Evolutionary conservation across 148 eudicot genomes (phyloP).

Genomic region (Cornus kousa): DNA sequence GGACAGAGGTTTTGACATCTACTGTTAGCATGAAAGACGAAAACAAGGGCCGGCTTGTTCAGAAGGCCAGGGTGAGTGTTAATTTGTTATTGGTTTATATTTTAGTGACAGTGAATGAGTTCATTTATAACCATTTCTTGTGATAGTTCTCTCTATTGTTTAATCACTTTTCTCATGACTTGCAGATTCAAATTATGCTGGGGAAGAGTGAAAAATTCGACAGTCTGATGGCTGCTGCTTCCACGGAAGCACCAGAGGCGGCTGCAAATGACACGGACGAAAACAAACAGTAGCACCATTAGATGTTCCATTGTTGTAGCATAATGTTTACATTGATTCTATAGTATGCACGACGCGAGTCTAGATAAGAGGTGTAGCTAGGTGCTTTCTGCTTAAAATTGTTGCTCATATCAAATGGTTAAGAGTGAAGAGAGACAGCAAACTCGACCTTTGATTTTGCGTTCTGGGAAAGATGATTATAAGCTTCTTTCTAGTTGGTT

Average conservation of each 20-base stretch:
- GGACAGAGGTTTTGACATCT: slow-evolving; percentile 64
- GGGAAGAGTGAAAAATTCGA: slow-evolving; percentile 74
- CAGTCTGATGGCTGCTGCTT: slow-evolving; percentile 30
- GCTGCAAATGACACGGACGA: slow-evolving; percentile 25
- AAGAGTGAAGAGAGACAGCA: too few relatives aligned
- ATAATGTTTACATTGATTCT: not conserved
- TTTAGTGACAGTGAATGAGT: not conserved
- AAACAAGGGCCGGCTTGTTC: slow-evolving; percentile 65
- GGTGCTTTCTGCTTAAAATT: slow-evolving; percentile 6
- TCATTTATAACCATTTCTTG: not conserved
- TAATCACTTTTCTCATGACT: not conserved
- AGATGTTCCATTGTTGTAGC: slow-evolving; percentile 7
- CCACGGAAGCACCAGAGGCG: slow-evolving; percentile 14
- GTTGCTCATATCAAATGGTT: not conserved
- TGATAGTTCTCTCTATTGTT: not conserved
- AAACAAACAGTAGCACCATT: slow-evolving; percentile 23
- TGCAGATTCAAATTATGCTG: slow-evolving; percentile 70
- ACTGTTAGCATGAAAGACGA: slow-evolving; percentile 72
- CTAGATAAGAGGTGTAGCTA: not conserved
- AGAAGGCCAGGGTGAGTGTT: slow-evolving; percentile 66
- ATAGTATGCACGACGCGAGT: not conserved
- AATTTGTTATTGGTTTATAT: not conserved
- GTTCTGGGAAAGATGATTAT: too few relatives aligned
- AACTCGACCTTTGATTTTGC: too few relatives aligned
- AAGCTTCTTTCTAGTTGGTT: too few relatives aligned